Percentiles rank a stretch among this genome's conserved stretches.
Evolutionary conservation across 139 green algal species (phyloP).

Genomic region (Penium margaritaceum): DNA sequence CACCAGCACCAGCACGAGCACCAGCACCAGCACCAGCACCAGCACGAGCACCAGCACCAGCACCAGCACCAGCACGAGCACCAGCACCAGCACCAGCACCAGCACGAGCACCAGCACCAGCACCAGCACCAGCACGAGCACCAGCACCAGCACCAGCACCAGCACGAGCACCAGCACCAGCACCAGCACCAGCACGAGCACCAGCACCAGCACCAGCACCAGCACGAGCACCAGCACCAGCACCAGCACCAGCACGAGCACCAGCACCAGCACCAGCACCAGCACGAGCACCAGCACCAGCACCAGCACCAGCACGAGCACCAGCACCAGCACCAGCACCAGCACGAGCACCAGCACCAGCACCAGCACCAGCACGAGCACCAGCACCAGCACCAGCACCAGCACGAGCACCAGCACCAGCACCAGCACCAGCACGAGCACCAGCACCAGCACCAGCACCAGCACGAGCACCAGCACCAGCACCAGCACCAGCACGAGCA

Average conservation of each 20-base stretch:
- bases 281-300: neutral
- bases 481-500: neutral
- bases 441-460: neutral
- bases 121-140: neutral
- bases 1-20: neutral
- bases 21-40: conserved; percentile 1
- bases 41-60: neutral
- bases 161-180: neutral
- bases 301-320: neutral
- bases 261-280: conserved; percentile 1
- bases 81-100: conserved; percentile 1
- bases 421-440: neutral
- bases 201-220: conserved; percentile 1
- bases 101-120: neutral
- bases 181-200: neutral
- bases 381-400: neutral
- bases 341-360: neutral
- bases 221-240: neutral
- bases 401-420: neutral
- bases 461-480: neutral
- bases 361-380: neutral
- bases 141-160: conserved; percentile 1
- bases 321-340: conserved; percentile 1
- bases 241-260: neutral
- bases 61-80: neutral